Base-by-base conservation (phyloP, 129 eudicot genomes). In the Gnaphalium uliginosum region DNA sequence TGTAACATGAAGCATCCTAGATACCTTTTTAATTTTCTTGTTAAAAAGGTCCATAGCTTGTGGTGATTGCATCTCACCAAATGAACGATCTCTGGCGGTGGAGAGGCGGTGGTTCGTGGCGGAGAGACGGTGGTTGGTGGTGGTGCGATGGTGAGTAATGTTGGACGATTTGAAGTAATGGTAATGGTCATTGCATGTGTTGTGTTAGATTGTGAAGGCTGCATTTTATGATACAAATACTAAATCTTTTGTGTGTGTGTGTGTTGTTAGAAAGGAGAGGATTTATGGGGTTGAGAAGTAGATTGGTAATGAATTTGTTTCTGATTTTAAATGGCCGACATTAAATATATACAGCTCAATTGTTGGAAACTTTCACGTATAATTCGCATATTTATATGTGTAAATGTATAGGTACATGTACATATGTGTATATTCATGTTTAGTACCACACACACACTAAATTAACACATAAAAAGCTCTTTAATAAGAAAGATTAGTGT, bases 1-100 rank as follows among this genome's bases (percentile, higher is more conserved):
- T 50, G 43, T 39, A 66, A 18, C 73, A 48, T 62, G 77, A 71
- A 76, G 66, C 87, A 84, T 17, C 67, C 70, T 6, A 76, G 1
- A 62, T 51, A 72, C 73, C 67, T 25, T 72, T 15, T 57, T 7
- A 76, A 22, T 69, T 29, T 56, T 58, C 64, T 61, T 41, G 79
- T 21, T 18, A 80, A 41, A 15, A 48, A 62, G 37, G n/a, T 59
- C 60, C 72, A 72, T 4, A 80, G 17, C 6, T 39, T 84, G 17
- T 71, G 75, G 17, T 80, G 82, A 73, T 76, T 71, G 50, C 76
- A 71, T 43, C 60, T 59, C 6, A 29, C 61, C n/a, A 71, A 17
- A 35, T 66, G 67, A 21, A 80, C 68, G 8, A 67, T 25, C 23
- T 60, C 70, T 46, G 82, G 74, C n/a, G 74, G 70, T 30, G 65